Base-by-base conservation (phyloP, 176 grass and related monocot species). In the Pontederia paniculata region DNA sequence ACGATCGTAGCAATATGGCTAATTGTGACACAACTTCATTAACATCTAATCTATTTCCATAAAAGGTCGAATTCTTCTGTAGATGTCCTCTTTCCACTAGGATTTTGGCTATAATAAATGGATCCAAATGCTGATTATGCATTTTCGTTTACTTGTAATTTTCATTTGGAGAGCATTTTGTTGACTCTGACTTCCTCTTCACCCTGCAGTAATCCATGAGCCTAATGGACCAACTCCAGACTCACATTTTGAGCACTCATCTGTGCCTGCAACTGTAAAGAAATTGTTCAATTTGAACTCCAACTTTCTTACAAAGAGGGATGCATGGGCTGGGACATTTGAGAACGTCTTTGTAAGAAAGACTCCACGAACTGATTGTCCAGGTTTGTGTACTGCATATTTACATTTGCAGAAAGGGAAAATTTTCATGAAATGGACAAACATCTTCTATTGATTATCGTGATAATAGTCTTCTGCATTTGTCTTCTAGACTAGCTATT, bases 271-370 rank as follows among this genome's bases (percentile, higher is more conserved):
- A 25, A 76, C 74, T 8, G 44, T 76, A 31, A 69, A 69, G 74
- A 76, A 76, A 63, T 15, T 70, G 9, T 76, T 76, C 56, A 70
- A 76, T 19, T 16, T 76, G 48, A 76, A 60, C 12, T 76, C 74
- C 0, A 49, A 60, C 16, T 62, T 60, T 25, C 65, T 76, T 45
- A 70, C 65, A 13, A 76, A 69, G 65, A 76, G 74, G 44, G 65
- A 76, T 62, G 74, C 65, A 45, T 76, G 74, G 74, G 74, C 65
- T 11, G 74, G 74, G 41, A 70, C 48, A 9, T 76, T 76, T 31
- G 65, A 76, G 46, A 62, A 62, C 50, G 62, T 69, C 18, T 57
- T 28, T n/a, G 10, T 62, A 14, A 31, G 74, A 46, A 56, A 68
- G 21, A 54, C 20, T n/a, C 74, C 73, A 0, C 50, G 73, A 46